Evolutionary conservation across 148 eudicot genomes (phyloP).

Genomic region (Diospyros kaki): DNA sequence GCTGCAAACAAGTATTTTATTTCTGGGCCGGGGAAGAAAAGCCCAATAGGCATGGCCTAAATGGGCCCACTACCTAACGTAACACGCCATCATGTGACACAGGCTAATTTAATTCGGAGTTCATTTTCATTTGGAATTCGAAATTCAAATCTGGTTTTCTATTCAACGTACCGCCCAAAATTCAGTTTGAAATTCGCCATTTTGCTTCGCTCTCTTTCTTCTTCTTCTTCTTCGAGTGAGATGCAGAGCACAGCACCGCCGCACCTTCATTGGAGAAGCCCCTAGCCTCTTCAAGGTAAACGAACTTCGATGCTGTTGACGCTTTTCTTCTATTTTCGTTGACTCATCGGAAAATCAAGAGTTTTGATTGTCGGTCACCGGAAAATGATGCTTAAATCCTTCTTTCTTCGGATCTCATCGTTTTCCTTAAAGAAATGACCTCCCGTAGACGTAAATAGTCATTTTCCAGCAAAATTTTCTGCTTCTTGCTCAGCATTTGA

Average conservation of each 20-base stretch:
- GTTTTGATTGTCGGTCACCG: neutral
- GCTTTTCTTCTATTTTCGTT: neutral
- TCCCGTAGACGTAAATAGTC: no score
- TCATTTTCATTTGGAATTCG: neutral
- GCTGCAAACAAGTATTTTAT: no score
- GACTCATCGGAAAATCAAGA: neutral
- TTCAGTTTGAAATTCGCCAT: constrained; percentile 29
- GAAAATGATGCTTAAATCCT: neutral
- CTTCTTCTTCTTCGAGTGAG: neutral
- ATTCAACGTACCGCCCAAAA: constrained; percentile 24
- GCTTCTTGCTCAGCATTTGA: neutral
- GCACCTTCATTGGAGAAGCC: neutral
- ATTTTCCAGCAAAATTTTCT: neutral
- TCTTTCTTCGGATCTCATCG: neutral
- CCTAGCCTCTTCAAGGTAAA: no score
- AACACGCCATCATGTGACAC: no score
- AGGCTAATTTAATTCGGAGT: no score
- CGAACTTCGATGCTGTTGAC: neutral
- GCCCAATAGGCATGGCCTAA: no score
- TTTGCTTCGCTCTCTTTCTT: constrained; percentile 17
- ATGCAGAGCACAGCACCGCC: neutral
- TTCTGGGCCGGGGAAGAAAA: no score
- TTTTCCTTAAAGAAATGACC: no score
- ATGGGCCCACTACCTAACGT: no score
- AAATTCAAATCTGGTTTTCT: neutral